Percentiles rank a stretch among this genome's conserved stretches.
These are phyloP conservation scores for Candida mesenterica DNA, from an alignment of 1,139 yeast species.

Conservation along the genomic window DNA sequence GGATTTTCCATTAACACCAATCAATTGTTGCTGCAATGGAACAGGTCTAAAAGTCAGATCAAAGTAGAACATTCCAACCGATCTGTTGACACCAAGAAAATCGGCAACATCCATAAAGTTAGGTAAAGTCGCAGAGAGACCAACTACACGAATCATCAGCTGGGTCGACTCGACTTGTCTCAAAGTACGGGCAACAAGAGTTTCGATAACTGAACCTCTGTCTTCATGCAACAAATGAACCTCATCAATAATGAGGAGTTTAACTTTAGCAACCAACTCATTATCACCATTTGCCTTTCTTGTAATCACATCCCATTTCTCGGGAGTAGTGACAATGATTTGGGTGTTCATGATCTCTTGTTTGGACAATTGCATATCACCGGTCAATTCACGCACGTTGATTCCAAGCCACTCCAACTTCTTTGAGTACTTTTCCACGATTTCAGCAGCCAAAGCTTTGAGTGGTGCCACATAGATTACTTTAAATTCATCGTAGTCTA, in stretches of 20 bases:
- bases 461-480: constrained; percentile 94
- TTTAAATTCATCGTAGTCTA: constrained; percentile 81
- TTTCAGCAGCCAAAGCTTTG: constrained; percentile 96
- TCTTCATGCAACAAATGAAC: constrained; percentile 97
- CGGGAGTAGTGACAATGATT: constrained; percentile 94
- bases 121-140: constrained; percentile 94
- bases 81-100: constrained; percentile 85
- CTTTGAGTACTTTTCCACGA: constrained; percentile 82
- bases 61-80: constrained; percentile 89
- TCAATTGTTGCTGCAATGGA: constrained; percentile 82
- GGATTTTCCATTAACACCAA: constrained; percentile 88
- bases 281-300: constrained; percentile 84
- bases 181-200: constrained; percentile 90
- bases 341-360: constrained; percentile 84
- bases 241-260: constrained; percentile 86
- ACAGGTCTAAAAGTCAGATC: constrained; percentile 94
- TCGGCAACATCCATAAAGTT: constrained; percentile 94
- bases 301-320: constrained; percentile 98
- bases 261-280: constrained; percentile 82
- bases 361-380: constrained; percentile 92
- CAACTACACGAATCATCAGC: constrained; percentile 93
- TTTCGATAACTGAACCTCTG: constrained; percentile 95
- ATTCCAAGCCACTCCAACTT: constrained; percentile 84
- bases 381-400: constrained; percentile 85
- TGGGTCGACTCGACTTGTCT: constrained; percentile 94